A percentile compares a stretch with the other conserved stretches of the same genome.
phyloP scores from a whole-genome alignment of 2,329 filamentous ascomycete genomes.

The Xylariaceae sp. region DNA sequence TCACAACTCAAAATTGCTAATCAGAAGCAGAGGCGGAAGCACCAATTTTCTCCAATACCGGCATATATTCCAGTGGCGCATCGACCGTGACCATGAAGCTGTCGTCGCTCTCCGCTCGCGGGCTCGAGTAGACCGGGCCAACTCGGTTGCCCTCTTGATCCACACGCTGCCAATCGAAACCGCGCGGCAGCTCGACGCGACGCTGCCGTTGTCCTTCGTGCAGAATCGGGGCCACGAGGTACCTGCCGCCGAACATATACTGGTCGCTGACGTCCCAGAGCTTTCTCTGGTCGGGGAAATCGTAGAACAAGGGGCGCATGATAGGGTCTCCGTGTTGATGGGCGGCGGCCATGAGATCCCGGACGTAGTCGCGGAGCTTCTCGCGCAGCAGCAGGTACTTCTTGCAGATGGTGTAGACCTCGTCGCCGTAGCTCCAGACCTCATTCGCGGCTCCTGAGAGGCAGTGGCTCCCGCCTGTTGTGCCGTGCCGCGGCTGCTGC shows the following conservation, averaged over 20 bases:
- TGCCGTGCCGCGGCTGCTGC: constrained; percentile 36
- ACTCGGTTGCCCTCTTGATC: constrained; percentile 11
- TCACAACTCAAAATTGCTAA: too few species aligned
- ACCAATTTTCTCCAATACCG: constrained; percentile 15
- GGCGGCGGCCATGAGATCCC: constrained; percentile 55
- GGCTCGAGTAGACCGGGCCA: constrained; percentile 8
- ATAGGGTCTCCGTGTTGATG: constrained; percentile 57
- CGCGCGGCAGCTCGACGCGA: constrained; percentile 15
- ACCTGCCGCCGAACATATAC: constrained; percentile 61
- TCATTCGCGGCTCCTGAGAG: constrained; percentile 55
- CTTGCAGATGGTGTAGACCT: constrained; percentile 56
- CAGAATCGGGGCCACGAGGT: constrained; percentile 55
- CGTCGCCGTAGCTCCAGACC: constrained; percentile 61
- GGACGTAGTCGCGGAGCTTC: constrained; percentile 53
- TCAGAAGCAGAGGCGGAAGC: too few species aligned
- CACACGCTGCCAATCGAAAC: constrained; percentile 15
- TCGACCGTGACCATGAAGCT: constrained; percentile 6
- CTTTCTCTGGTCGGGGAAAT: constrained; percentile 52
- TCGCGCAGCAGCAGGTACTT: constrained; percentile 58
- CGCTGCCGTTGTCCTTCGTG: constrained; percentile 38
- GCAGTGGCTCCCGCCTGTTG: constrained; percentile 39
- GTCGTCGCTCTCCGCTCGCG: not conserved
- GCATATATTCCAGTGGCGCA: constrained; percentile 21
- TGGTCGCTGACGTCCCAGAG: constrained; percentile 57
- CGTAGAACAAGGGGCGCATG: constrained; percentile 60